Base-by-base conservation (phyloP, 768 basidiomycete genomes). In the Mycena vulgaris region DNA sequence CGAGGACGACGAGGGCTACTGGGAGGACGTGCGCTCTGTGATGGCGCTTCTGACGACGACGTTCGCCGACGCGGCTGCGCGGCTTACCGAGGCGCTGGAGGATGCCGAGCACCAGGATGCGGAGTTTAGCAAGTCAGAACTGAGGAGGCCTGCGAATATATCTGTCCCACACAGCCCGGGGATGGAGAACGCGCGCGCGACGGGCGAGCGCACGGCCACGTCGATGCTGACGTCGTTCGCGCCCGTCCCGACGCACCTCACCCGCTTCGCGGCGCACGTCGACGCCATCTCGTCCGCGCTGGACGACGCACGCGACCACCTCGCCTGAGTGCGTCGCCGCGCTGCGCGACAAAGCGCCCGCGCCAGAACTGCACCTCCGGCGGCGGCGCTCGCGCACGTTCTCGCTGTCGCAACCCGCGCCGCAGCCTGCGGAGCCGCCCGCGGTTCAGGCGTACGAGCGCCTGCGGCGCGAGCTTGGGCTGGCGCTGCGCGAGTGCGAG, bases 1-100 rank as follows among this genome's bases (percentile, higher is more conserved):
- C 52, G 89, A 89, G 55, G 92, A 91, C 37, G 92, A 93, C 70
- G 90, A 91, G 58, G 83, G 85, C 7, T 96, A 96, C 73, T 96
- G 94, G 94, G 94, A 95, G 73, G 91, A 95, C 74, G 93, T 93
- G 31, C 87, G 92, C 17, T 89, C 90, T 30, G 89, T 96, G 56
- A 91, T 95, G 85, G 84, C 83, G 16, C 78, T 95, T 16, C 79
- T 95, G 68, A 92, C 91, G 10, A 89, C 85, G 45, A 86, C 93
- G 11, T 84, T 95, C 37, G 83, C 84, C 3, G 93, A 95, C 71
- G 87, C 92, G 2, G 85, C 90, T 2, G 82, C 89, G 10, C 81
- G 90, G 30, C 84, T 96, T 6, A 79, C 84, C 0, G 90, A 90
- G 39, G 92, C 90, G 1, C 81, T 95, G 30, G 89, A 90, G 21